phyloP scores from a whole-genome alignment of 2,329 filamentous ascomycete genomes.

The Trichothecium roseum region DNA sequence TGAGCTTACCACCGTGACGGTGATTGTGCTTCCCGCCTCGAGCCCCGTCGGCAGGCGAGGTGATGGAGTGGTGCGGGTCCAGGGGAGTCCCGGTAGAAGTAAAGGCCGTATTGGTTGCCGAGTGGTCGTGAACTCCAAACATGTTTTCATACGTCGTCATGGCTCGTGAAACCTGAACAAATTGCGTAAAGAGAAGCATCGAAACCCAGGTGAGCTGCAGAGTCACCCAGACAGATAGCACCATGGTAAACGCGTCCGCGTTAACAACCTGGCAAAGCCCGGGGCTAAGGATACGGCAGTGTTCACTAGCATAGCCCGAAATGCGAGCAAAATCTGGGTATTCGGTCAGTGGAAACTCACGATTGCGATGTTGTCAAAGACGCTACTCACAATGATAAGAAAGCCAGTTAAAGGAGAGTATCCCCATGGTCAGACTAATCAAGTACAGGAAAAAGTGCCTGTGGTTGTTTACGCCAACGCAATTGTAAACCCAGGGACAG shows the following conservation, averaged over 20 bases:
- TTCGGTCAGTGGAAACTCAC: constrained; percentile 1
- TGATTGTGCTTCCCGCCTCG: constrained; percentile 36
- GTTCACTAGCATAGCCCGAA: constrained; percentile 37
- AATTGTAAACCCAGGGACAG: constrained; percentile 97
- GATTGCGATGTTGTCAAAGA: no score
- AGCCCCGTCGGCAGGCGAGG: constrained; percentile 34
- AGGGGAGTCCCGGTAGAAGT: constrained; percentile 69
- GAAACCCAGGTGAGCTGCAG: constrained; percentile 90
- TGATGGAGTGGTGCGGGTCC: constrained; percentile 52
- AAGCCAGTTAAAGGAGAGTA: constrained; percentile 61
- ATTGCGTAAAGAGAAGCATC: constrained; percentile 93
- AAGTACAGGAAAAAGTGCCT: constrained; percentile 93
- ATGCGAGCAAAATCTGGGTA: constrained; percentile 52
- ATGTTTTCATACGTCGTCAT: constrained; percentile 98
- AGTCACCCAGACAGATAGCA: constrained; percentile 68
- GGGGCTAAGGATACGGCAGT: constrained; percentile 69
- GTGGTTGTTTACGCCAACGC: constrained; percentile 90
- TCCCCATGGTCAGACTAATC: constrained; percentile 63
- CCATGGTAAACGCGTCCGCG: constrained; percentile 73
- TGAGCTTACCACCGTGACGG: constrained; percentile 56
- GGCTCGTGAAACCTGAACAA: constrained; percentile 82
- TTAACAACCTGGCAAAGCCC: constrained; percentile 66
- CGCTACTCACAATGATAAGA: constrained; percentile 59
- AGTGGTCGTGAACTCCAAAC: constrained; percentile 58
- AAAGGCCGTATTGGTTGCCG: constrained; percentile 62